Conservation (phyloP, 1,139 yeast genomes). For the Pichia sp. region DNA sequence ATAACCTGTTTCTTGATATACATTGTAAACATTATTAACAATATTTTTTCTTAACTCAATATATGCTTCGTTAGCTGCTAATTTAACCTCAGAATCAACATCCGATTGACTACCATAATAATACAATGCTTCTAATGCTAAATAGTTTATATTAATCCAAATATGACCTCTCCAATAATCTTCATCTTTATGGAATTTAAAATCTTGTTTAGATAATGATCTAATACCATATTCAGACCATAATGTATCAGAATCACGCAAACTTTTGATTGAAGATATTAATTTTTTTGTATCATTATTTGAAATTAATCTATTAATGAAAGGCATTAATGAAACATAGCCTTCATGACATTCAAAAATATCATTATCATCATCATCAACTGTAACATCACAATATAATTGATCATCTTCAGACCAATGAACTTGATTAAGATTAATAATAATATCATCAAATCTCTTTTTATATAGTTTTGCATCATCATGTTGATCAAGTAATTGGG, state of each 20-base stretch:
- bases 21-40: conserved; percentile 57
- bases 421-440: conserved; percentile 56
- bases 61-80: conserved; percentile 45
- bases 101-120: conserved; percentile 40
- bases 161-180: conserved; percentile 95
- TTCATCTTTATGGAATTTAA: conserved; percentile 67
- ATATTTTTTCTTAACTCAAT: conserved; percentile 54
- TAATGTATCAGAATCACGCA: conserved; percentile 64
- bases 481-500: conserved; percentile 50
- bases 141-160: conserved; percentile 88
- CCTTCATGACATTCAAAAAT: conserved; percentile 79
- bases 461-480: conserved; percentile 53
- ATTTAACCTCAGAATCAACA: conserved; percentile 27
- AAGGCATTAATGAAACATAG: conserved; percentile 80
- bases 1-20: conserved; percentile 72
- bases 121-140: conserved; percentile 63
- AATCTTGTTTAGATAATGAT: conserved; percentile 67
- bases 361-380: conserved; percentile 60
- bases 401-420: conserved; percentile 72
- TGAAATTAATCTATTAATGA: conserved; percentile 64
- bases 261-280: conserved; percentile 44
- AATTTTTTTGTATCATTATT: conserved; percentile 49
- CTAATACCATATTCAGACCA: conserved; percentile 81
- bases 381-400: conserved; percentile 79
- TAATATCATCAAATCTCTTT: conserved; percentile 49